A percentile compares a stretch with the other conserved stretches of the same genome.
These are phyloP conservation scores for Lyophyllum decastes DNA, from an alignment of 768 basidiomycete genomes.

Conservation along the genomic window DNA sequence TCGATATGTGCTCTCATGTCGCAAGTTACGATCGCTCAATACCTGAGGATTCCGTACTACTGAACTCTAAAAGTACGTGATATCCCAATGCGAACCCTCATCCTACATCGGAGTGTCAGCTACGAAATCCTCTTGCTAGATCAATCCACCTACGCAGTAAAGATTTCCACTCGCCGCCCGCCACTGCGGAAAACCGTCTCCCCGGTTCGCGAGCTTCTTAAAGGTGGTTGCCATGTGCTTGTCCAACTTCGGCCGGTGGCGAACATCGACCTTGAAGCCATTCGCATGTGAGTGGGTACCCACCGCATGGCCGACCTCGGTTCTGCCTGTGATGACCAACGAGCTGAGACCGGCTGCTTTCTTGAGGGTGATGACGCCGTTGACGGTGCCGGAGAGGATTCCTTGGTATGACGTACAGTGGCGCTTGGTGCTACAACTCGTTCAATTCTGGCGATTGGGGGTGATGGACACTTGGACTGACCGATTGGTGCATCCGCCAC, in stretches of 20 bases:
- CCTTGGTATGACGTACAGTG: slow-evolving; percentile 27
- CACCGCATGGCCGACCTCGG: slow-evolving; percentile 28
- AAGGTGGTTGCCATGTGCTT: slow-evolving; percentile 24
- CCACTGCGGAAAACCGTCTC: slow-evolving; percentile 29
- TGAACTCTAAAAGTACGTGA: background rate
- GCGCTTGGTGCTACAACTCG: slow-evolving; percentile 13
- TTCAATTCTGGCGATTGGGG: background rate
- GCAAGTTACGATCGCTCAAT: background rate
- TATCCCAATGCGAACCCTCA: slow-evolving; percentile 9
- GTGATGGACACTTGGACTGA: background rate
- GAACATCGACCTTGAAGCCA: slow-evolving; percentile 30
- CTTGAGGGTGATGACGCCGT: slow-evolving; percentile 28
- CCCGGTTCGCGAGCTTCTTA: slow-evolving; percentile 25
- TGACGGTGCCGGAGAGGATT: slow-evolving; percentile 28
- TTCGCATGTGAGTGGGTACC: slow-evolving; percentile 27
- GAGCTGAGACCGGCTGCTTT: slow-evolving; percentile 51
- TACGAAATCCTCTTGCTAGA: no score
- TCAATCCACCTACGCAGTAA: slow-evolving; percentile 23
- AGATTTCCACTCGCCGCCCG: slow-evolving; percentile 25
- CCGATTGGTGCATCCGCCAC: slow-evolving; percentile 23
- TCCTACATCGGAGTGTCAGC: background rate
- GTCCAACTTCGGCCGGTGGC: slow-evolving; percentile 22
- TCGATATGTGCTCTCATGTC: no score
- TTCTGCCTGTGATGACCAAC: slow-evolving; percentile 74
- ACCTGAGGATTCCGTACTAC: background rate